A percentile compares a stretch with the other conserved stretches of the same genome.
Evolutionary conservation across 176 grass and related monocot species (phyloP).

Genomic region (Dactylis glomerata): DNA sequence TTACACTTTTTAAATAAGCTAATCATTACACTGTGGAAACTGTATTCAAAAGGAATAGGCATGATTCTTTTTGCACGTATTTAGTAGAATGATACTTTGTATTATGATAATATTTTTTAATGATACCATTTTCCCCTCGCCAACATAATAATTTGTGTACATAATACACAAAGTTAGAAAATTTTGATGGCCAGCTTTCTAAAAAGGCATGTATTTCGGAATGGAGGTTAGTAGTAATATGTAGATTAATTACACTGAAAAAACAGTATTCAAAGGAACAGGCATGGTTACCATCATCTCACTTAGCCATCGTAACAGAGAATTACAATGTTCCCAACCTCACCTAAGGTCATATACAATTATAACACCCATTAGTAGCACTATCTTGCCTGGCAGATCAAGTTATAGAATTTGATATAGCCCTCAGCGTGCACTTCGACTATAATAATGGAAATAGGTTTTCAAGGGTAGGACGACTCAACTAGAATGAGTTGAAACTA

Average conservation of each 20-base stretch:
- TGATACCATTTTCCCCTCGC: background rate
- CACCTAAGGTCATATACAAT: background rate
- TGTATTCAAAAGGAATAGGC: background rate
- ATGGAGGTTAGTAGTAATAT: background rate
- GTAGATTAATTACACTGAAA: background rate
- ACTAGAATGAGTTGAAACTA: background rate
- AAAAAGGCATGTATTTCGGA: background rate
- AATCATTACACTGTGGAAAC: background rate
- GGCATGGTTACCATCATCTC: background rate
- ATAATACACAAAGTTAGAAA: background rate
- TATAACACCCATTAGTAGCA: background rate
- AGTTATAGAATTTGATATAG: background rate
- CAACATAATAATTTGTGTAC: background rate
- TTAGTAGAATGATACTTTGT: background rate
- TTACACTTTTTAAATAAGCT: background rate
- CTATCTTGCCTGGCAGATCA: background rate
- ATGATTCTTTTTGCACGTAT: background rate
- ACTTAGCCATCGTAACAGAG: background rate
- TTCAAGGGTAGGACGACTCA: background rate
- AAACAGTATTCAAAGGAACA: background rate
- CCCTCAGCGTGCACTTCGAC: background rate
- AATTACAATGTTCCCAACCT: background rate
- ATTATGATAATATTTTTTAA: background rate
- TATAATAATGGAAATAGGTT: background rate
- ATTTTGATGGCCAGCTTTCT: background rate